These are phyloP conservation scores for Aspergillus tanneri DNA, from an alignment of 2,329 filamentous ascomycete genomes.

Conservation along the genomic window DNA sequence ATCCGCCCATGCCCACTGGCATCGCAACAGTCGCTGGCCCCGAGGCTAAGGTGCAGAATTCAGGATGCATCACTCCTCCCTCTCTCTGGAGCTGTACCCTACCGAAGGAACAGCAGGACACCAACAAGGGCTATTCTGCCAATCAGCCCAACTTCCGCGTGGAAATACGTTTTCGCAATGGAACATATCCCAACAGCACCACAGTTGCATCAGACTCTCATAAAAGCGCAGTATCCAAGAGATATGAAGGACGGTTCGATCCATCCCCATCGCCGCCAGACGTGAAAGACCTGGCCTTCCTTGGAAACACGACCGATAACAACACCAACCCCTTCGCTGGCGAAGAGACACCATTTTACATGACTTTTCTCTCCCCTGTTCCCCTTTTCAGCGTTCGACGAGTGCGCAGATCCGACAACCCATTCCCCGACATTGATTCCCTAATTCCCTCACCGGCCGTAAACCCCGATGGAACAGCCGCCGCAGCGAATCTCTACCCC, in stretches of 20 bases:
- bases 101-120: slow-evolving; percentile 71
- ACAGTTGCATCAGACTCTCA: slow-evolving; percentile 47
- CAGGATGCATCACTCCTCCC: slow-evolving; percentile 68
- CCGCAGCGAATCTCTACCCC: slow-evolving; percentile 70
- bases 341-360: slow-evolving; percentile 85
- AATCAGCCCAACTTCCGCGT: slow-evolving; percentile 77
- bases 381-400: slow-evolving; percentile 42
- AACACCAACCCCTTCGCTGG: slow-evolving; percentile 71
- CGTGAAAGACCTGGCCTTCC: slow-evolving; percentile 70
- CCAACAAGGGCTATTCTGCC: slow-evolving; percentile 61
- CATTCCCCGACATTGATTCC: slow-evolving; percentile 49
- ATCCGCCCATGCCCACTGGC: slow-evolving; percentile 82
- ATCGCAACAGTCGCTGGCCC: slow-evolving; percentile 75
- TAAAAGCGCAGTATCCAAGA: slow-evolving; percentile 2
- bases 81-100: slow-evolving; percentile 84
- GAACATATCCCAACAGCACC: slow-evolving; percentile 61
- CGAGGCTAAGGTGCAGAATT: slow-evolving; percentile 62
- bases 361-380: slow-evolving; percentile 61
- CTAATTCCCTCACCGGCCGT: slow-evolving; percentile 64
- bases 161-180: slow-evolving; percentile 65
- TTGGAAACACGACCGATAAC: slow-evolving; percentile 82
- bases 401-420: slow-evolving; percentile 34
- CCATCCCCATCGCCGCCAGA: slow-evolving; percentile 50
- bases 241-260: slow-evolving; percentile 40
- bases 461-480: slow-evolving; percentile 68